These are phyloP conservation scores for Phialemoniopsis sp. DNA, from an alignment of 2,329 filamentous ascomycete species.

Conservation along the genomic window DNA sequence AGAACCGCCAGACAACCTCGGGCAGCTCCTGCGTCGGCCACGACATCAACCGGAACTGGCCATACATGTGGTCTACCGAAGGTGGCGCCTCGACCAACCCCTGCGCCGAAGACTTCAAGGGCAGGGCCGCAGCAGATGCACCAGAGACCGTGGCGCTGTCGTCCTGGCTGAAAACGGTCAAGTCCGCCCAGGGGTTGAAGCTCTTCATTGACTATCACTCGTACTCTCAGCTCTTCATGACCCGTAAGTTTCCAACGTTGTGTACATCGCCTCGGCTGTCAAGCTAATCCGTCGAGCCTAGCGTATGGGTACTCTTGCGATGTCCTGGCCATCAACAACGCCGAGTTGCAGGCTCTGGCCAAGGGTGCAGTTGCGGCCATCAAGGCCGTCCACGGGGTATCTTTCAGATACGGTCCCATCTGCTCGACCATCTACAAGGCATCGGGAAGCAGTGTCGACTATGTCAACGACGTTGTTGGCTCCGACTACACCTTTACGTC, in stretches of 20 bases:
- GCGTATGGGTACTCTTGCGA: constrained; percentile 58
- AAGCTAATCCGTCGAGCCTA: constrained; percentile 13
- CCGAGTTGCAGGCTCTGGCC: constrained; percentile 44
- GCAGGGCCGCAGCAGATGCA: constrained; percentile 29
- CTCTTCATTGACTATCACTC: constrained; percentile 64
- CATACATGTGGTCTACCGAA: constrained; percentile 36
- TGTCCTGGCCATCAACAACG: constrained; percentile 37
- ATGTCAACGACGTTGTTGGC: constrained; percentile 33
- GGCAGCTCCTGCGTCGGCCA: constrained; percentile 44
- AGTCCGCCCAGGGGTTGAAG: constrained; percentile 42
- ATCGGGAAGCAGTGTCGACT: constrained; percentile 40
- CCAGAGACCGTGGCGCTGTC: constrained; percentile 48
- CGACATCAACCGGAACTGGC: constrained; percentile 51
- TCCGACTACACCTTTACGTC: constrained; percentile 35
- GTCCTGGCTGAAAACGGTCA: constrained; percentile 23
- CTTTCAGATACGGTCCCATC: constrained; percentile 43
- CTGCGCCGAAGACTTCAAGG: constrained; percentile 37
- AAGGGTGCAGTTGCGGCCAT: constrained; percentile 46
- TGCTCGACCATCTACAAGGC: constrained; percentile 60
- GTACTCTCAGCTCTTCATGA: constrained; percentile 58
- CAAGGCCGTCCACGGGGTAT: constrained; percentile 29
- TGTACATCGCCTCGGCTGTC: too few relatives aligned
- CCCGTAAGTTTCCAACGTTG: constrained; percentile 45
- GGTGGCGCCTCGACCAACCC: constrained; percentile 40
- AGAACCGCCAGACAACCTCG: constrained; percentile 44